phyloP scores from a whole-genome alignment of 2,329 filamentous ascomycete genomes.

The Grosmannia clavigera region DNA sequence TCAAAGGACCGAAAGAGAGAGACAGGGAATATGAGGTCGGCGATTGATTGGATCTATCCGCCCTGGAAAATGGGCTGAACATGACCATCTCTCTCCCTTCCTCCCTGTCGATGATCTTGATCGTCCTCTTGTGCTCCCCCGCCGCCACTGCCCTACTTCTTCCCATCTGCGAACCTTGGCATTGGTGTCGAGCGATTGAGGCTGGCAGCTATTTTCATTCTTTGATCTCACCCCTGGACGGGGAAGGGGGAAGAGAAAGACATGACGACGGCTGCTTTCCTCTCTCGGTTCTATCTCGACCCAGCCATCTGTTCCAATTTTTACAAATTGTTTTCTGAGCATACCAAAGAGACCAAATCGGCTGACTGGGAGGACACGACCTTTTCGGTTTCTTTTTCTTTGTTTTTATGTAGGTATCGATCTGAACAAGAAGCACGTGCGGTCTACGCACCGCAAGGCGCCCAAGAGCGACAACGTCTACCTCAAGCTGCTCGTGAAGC shows the following conservation, averaged over 20 bases:
- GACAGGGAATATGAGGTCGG: background rate
- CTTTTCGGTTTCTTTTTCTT: slow-evolving; percentile 14
- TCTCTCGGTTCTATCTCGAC: background rate
- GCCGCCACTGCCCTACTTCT: background rate
- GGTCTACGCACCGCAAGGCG: slow-evolving; percentile 72
- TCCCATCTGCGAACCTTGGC: slow-evolving; percentile 6
- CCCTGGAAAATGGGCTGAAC: background rate
- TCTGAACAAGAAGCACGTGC: slow-evolving; percentile 58
- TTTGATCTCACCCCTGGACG: background rate
- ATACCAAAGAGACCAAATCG: slow-evolving; percentile 41
- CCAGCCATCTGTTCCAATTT: background rate
- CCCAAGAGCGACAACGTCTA: slow-evolving; percentile 98
- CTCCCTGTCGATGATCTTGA: background rate
- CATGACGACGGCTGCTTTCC: background rate
- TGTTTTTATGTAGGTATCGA: slow-evolving; percentile 51
- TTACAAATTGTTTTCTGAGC: slow-evolving; percentile 35
- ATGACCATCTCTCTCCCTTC: too few relatives aligned
- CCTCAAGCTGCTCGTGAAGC: slow-evolving; percentile 93
- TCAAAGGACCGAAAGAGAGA: background rate
- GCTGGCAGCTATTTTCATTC: background rate
- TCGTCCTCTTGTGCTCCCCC: background rate
- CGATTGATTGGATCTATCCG: too few relatives aligned
- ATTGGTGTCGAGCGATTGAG: background rate
- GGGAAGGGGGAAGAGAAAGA: background rate
- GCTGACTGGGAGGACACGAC: slow-evolving; percentile 38